Evolutionary conservation across 2,329 filamentous ascomycete genomes (phyloP).

Genomic region (Calonectria hawksworthii): DNA sequence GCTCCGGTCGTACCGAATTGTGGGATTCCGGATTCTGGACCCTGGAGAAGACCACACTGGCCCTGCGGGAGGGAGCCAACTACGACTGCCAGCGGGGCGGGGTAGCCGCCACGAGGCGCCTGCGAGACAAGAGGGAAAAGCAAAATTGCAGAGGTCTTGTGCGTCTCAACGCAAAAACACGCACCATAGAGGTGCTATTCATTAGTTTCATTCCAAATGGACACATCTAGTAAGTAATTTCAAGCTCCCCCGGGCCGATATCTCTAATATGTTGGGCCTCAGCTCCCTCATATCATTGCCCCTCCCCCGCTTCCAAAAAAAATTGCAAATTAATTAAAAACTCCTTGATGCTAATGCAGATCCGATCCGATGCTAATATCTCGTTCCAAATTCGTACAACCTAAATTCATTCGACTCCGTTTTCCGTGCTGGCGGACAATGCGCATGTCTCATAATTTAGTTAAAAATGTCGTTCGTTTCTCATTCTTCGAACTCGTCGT

Average conservation of each 20-base stretch:
- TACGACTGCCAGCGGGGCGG: not conserved
- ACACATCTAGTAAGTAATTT: not conserved
- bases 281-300: not conserved
- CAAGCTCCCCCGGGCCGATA: not conserved
- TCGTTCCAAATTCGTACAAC: conserved; percentile 16
- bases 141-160: not conserved
- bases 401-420: conserved; percentile 20
- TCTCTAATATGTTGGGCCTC: not conserved
- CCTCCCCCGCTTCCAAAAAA: not conserved
- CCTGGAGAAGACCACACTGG: not conserved
- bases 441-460: conserved; percentile 14
- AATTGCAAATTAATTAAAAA: not conserved
- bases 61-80: conserved; percentile 6
- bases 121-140: not conserved
- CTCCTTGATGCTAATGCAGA: conserved; percentile 13
- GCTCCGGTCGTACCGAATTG: not conserved
- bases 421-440: conserved; percentile 13
- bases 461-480: conserved; percentile 1
- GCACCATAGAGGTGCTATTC: conserved; percentile 2
- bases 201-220: conserved; percentile 3
- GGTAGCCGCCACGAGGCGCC: not conserved
- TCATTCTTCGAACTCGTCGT: not conserved
- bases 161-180: not conserved
- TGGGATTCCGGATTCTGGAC: conserved; percentile 11
- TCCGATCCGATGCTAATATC: conserved; percentile 17